These are phyloP conservation scores for Russula sp. DNA, from an alignment of 768 basidiomycete genomes.

Conservation along the genomic window DNA sequence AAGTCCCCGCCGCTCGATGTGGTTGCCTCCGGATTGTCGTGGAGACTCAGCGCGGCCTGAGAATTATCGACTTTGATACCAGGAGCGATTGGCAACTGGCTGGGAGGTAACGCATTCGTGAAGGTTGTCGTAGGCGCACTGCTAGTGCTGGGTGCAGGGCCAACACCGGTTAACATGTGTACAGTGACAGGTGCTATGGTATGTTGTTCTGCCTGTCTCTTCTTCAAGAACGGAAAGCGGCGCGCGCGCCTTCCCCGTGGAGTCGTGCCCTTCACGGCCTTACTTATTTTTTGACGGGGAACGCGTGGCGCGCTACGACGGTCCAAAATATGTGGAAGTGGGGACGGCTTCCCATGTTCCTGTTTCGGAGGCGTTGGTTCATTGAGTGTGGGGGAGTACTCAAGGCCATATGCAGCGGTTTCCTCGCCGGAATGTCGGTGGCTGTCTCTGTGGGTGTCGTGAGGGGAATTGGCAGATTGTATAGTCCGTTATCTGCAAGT, in stretches of 20 bases:
- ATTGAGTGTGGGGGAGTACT: not conserved
- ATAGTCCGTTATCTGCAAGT: not conserved
- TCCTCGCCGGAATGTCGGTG: not conserved
- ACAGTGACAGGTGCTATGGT: constrained; percentile 21
- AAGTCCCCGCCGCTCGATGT: constrained; percentile 10
- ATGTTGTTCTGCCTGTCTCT: constrained; percentile 13
- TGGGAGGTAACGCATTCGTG: constrained; percentile 8
- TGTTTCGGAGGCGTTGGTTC: constrained; percentile 13
- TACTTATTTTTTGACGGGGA: constrained; percentile 13
- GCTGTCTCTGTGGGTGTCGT: not conserved
- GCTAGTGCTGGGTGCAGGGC: constrained; percentile 13
- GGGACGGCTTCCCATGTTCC: constrained; percentile 25
- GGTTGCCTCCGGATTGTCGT: constrained; percentile 10
- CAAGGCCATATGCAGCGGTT: not conserved
- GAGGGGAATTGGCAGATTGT: not conserved
- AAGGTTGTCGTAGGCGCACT: not conserved
- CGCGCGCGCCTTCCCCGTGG: constrained; percentile 7
- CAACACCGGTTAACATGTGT: constrained; percentile 18
- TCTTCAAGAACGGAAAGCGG: constrained; percentile 19
- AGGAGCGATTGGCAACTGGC: not conserved
- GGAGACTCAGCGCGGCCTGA: constrained; percentile 13
- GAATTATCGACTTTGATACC: constrained; percentile 12
- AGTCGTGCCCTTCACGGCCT: not conserved
- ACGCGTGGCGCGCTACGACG: constrained; percentile 23
- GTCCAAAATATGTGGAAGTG: constrained; percentile 8